A percentile compares a stretch with the other conserved stretches of the same genome.
These are phyloP conservation scores for Lasiodiplodia hormozganensis DNA, from an alignment of 2,329 filamentous ascomycete genomes.

Conservation along the genomic window DNA sequence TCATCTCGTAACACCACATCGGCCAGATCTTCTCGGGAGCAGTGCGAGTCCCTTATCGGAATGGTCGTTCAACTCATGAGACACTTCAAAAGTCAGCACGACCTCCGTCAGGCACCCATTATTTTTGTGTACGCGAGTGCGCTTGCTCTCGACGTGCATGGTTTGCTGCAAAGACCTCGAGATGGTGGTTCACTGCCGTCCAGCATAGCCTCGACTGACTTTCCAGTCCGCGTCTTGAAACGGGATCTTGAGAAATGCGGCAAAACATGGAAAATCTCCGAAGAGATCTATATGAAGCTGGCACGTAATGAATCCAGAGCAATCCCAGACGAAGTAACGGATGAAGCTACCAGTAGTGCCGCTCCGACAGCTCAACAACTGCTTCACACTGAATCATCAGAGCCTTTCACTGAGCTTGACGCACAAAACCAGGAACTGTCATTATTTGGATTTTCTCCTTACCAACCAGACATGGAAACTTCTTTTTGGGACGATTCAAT, in stretches of 20 bases:
- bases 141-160: background rate
- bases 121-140: slow-evolving; percentile 5
- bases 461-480: background rate
- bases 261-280: background rate
- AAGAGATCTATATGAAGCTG: background rate
- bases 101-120: background rate
- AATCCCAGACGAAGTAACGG: no score
- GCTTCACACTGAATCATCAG: background rate
- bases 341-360: no score
- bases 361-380: background rate
- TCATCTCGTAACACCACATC: background rate
- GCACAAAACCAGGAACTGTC: background rate
- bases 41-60: background rate
- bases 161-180: background rate
- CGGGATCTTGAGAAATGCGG: background rate
- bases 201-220: background rate
- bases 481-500: background rate
- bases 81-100: background rate
- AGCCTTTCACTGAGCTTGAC: background rate
- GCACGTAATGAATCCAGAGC: background rate
- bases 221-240: background rate
- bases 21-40: background rate
- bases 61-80: background rate
- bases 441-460: background rate
- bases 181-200: background rate